These are phyloP conservation scores for Ehretia macrophylla DNA, from an alignment of 257 asterid species.

Conservation along the genomic window DNA sequence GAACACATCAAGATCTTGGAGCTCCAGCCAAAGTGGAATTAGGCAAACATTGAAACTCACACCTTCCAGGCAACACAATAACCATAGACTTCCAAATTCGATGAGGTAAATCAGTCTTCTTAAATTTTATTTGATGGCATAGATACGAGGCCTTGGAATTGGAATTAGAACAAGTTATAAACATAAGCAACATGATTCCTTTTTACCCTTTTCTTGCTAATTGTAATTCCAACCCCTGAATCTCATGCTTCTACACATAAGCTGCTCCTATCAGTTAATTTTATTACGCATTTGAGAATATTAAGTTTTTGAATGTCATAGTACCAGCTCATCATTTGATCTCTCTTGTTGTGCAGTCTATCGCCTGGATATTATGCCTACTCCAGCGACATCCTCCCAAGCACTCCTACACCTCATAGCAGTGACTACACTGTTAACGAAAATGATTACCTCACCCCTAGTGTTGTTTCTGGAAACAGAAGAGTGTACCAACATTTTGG, in stretches of 20 bases:
- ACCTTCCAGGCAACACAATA: constrained; percentile 46
- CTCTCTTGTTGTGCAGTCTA: constrained; percentile 33
- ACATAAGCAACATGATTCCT: not conserved
- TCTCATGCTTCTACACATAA: too few species aligned
- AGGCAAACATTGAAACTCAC: constrained; percentile 38
- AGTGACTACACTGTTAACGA: constrained; percentile 77
- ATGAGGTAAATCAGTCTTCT: constrained; percentile 36
- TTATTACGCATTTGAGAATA: too few species aligned
- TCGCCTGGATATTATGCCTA: constrained; percentile 45
- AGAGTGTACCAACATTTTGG: constrained; percentile 29
- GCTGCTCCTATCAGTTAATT: too few species aligned
- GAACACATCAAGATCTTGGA: constrained; percentile 68
- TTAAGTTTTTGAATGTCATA: too few species aligned
- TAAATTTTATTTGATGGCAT: not conserved
- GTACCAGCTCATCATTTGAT: not conserved
- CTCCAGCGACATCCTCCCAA: constrained; percentile 54
- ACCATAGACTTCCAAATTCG: constrained; percentile 26
- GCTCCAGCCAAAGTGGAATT: constrained; percentile 31
- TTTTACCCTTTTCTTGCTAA: not conserved
- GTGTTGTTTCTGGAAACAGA: constrained; percentile 19
- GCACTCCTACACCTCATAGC: constrained; percentile 65
- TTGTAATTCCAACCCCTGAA: too few species aligned
- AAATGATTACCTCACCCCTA: constrained; percentile 64
- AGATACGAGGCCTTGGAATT: not conserved
- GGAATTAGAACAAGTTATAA: not conserved